Conservation (phyloP, 2,329 filamentous ascomycete genomes). For the Botrytis deweyae region DNA sequence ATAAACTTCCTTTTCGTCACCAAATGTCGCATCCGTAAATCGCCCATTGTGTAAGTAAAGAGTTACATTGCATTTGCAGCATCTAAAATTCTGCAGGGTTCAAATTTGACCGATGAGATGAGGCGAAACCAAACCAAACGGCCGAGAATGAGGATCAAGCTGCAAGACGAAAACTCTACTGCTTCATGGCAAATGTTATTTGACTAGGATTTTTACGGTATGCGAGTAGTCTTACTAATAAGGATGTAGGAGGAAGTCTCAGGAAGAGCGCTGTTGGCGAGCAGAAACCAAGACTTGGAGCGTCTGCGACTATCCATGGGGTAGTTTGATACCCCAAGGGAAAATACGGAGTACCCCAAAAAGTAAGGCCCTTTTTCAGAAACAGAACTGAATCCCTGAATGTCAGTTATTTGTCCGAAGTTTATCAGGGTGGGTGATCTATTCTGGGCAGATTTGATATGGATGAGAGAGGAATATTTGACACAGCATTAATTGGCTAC, state of each 20-base stretch:
- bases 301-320: constrained; percentile 1
- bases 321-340: constrained; percentile 10
- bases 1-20: not conserved
- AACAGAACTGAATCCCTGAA: not conserved
- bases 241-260: not conserved
- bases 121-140: constrained; percentile 5
- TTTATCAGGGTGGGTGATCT: constrained; percentile 6
- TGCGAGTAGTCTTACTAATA: not conserved
- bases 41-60: not conserved
- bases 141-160: not conserved
- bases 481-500: not conserved
- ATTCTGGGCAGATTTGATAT: not conserved
- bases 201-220: constrained; percentile 4
- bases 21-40: not conserved
- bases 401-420: constrained; percentile 11
- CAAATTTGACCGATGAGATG: constrained; percentile 10
- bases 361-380: constrained; percentile 10
- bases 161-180: constrained; percentile 7
- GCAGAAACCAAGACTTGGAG: constrained; percentile 6
- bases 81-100: not conserved
- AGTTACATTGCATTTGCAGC: constrained; percentile 8
- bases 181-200: not conserved
- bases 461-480: not conserved
- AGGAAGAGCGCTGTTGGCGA: constrained; percentile 2
- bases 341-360: constrained; percentile 18